Evolutionary conservation across 2,329 filamentous ascomycete genomes (phyloP).

Genomic region (Emmonsia crescens): DNA sequence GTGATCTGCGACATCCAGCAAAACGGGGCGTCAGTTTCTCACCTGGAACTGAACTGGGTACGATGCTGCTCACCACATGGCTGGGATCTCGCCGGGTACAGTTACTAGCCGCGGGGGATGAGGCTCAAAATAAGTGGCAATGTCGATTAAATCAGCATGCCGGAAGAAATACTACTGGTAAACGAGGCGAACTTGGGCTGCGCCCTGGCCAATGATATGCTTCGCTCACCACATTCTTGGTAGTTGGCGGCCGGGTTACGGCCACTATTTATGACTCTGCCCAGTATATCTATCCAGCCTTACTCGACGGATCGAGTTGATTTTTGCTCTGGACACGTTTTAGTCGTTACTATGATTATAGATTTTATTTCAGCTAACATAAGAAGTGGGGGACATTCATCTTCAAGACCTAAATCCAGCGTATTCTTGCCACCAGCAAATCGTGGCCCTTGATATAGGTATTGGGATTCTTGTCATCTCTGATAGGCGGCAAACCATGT

Average conservation of each 20-base stretch:
- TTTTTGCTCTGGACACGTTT: neutral
- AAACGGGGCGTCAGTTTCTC: neutral
- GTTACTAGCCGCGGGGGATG: neutral
- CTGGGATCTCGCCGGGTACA: neutral
- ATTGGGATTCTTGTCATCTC: neutral
- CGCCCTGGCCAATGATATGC: neutral
- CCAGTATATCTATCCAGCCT: neutral
- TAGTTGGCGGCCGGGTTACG: neutral
- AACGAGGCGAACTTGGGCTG: neutral
- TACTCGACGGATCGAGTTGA: neutral
- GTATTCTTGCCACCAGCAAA: neutral
- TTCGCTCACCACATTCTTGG: neutral
- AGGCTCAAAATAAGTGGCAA: slow-evolving; percentile 1
- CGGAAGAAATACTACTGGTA: neutral
- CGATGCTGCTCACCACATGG: neutral
- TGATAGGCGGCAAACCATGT: neutral
- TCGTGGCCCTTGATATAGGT: neutral
- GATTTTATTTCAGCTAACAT: neutral
- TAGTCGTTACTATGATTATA: neutral
- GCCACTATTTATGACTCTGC: neutral
- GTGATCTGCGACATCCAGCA: neutral
- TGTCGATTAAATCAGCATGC: neutral
- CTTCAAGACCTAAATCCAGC: neutral
- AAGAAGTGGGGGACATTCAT: neutral
- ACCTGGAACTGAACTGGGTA: neutral